A percentile compares a stretch with the other conserved stretches of the same genome.
Conservation (phyloP, 2,329 filamentous ascomycete species). For the Zopfia rhizophila region DNA sequence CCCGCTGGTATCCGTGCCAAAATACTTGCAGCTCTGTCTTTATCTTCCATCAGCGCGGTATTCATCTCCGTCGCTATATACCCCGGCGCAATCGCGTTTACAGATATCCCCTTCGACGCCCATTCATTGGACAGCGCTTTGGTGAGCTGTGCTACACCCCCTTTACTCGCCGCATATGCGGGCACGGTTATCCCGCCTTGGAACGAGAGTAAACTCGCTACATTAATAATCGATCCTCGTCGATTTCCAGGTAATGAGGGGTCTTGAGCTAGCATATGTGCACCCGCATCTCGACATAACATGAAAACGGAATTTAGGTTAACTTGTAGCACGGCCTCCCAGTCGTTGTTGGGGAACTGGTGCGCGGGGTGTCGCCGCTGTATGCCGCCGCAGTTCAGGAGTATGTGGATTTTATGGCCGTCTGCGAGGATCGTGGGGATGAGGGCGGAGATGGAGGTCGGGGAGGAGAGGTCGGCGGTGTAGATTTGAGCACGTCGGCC, state of each 20-base stretch:
- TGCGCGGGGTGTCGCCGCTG: conserved; percentile 81
- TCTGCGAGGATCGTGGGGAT: conserved; percentile 70
- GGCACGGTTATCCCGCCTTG: conserved; percentile 90
- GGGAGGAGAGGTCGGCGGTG: conserved; percentile 73
- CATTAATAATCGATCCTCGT: conserved; percentile 81
- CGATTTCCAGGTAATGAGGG: conserved; percentile 61
- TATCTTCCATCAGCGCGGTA: conserved; percentile 78
- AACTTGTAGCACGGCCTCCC: conserved; percentile 84
- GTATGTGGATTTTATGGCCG: conserved; percentile 74
- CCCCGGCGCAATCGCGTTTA: conserved; percentile 89
- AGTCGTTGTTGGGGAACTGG: conserved; percentile 79
- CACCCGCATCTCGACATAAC: conserved; percentile 78
- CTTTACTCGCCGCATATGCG: conserved; percentile 87
- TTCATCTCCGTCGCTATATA: conserved; percentile 98
- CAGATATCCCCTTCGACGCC: conserved; percentile 79
- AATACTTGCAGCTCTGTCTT: conserved; percentile 76
- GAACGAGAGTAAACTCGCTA: conserved; percentile 82
- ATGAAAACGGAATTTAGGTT: conserved; percentile 87
- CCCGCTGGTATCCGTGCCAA: conserved; percentile 83
- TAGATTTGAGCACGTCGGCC: conserved; percentile 75
- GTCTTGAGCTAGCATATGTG: conserved; percentile 75
- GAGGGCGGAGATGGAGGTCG: conserved; percentile 69
- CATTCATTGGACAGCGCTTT: conserved; percentile 90
- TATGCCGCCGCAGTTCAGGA: conserved; percentile 89
- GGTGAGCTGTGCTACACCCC: conserved; percentile 84